Evolutionary conservation across 2,329 filamentous ascomycete genomes (phyloP).

Genomic region (Penicillium sp.): DNA sequence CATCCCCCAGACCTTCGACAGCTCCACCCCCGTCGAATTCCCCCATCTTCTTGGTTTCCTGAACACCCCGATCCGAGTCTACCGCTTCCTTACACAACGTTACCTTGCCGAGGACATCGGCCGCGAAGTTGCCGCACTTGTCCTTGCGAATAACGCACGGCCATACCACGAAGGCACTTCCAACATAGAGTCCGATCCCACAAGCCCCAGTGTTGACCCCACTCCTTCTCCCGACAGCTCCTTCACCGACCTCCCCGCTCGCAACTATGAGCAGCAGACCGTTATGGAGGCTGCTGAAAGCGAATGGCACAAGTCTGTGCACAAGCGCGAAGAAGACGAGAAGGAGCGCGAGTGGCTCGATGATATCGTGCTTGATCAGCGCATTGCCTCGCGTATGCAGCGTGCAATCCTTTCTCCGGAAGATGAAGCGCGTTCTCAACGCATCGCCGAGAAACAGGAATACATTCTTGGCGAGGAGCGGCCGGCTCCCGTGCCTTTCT

Average conservation of each 20-base stretch:
- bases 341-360: conserved; percentile 68
- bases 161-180: conserved; percentile 32
- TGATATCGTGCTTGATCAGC: conserved; percentile 63
- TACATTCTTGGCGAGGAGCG: conserved; percentile 58
- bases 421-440: conserved; percentile 58
- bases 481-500: conserved; percentile 29
- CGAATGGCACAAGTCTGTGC: conserved; percentile 76
- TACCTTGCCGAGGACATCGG: conserved; percentile 79
- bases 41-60: conserved; percentile 88
- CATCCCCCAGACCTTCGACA: conserved; percentile 63
- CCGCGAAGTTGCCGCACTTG: conserved; percentile 74
- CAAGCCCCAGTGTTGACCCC: conserved; percentile 13
- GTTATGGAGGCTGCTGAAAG: conserved; percentile 62
- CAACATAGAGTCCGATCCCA: conserved; percentile 17
- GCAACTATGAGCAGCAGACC: conserved; percentile 54
- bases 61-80: conserved; percentile 76
- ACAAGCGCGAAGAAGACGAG: conserved; percentile 46
- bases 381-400: conserved; percentile 71
- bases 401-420: conserved; percentile 62
- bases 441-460: conserved; percentile 56
- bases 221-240: conserved; percentile 37
- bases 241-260: conserved; percentile 23
- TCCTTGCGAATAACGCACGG: conserved; percentile 48
- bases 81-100: conserved; percentile 75
- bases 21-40: conserved; percentile 63